phyloP scores from a whole-genome alignment of 257 asterid species.

The Plantago major region DNA sequence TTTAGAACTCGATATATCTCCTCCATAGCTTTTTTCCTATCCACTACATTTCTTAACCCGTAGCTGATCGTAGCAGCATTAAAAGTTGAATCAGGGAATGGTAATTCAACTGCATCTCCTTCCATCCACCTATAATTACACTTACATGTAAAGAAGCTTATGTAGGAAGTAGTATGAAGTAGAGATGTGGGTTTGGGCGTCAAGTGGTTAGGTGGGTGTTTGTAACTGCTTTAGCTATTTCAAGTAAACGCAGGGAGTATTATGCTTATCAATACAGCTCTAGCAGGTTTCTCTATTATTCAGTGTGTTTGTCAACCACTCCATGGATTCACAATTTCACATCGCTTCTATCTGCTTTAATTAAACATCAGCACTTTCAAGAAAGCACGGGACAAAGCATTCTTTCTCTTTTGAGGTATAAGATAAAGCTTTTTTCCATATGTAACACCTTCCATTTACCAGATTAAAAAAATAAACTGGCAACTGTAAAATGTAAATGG shows the following conservation, averaged over 20 bases:
- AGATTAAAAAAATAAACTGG: no score
- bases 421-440: no score
- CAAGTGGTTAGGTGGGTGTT: slow-evolving; percentile 1
- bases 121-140: slow-evolving; percentile 65
- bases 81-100: slow-evolving; percentile 59
- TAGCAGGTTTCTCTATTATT: no score
- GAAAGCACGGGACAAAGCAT: no score
- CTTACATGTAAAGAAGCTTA: not conserved
- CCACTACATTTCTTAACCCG: slow-evolving; percentile 72
- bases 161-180: not conserved
- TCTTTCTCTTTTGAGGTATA: no score
- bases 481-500: not conserved
- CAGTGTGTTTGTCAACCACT: no score
- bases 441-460: no score
- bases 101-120: slow-evolving; percentile 76
- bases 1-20: slow-evolving; percentile 73
- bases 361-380: no score
- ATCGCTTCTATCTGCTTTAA: no score
- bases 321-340: no score
- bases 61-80: slow-evolving; percentile 85
- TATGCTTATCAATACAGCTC: no score
- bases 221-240: not conserved
- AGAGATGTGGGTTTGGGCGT: not conserved
- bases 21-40: slow-evolving; percentile 55
- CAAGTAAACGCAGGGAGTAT: no score